A percentile compares a stretch with the other conserved stretches of the same genome.
Conservation (phyloP, 2,329 filamentous ascomycete species). For the Fusarium albosuccineum region DNA sequence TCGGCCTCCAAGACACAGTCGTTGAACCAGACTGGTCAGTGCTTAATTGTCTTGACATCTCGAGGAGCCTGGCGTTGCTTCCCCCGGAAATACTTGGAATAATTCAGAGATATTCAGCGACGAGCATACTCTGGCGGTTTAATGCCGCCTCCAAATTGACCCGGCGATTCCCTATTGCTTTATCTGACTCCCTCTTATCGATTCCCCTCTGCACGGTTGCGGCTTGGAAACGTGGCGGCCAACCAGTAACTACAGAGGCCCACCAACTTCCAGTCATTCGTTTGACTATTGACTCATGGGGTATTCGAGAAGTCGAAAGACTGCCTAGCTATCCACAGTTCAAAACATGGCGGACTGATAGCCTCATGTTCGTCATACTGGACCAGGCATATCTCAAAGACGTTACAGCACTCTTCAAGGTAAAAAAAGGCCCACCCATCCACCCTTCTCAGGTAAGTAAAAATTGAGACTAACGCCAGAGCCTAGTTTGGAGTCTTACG, state of each 20-base stretch:
- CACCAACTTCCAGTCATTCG: constrained; percentile 16
- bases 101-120: constrained; percentile 16
- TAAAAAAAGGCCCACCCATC: not conserved
- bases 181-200: constrained; percentile 17
- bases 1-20: constrained; percentile 17
- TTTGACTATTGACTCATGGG: constrained; percentile 32
- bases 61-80: constrained; percentile 10
- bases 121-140: constrained; percentile 20
- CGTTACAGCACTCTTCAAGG: constrained; percentile 26
- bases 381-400: constrained; percentile 1
- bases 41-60: constrained; percentile 2
- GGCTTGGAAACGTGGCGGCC: constrained; percentile 24
- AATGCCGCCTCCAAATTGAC: constrained; percentile 3
- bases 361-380: constrained; percentile 18
- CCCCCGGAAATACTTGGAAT: constrained; percentile 24
- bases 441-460: not conserved
- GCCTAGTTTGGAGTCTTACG: constrained; percentile 21
- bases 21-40: constrained; percentile 4
- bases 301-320: constrained; percentile 26
- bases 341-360: constrained; percentile 16
- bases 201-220: constrained; percentile 15
- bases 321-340: constrained; percentile 19
- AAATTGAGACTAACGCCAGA: not conserved
- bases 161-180: not conserved
- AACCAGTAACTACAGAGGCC: constrained; percentile 5